Conservation (phyloP, 225 moss, liverwort and hornwort genomes). For the Thuidium tamariscinum region DNA sequence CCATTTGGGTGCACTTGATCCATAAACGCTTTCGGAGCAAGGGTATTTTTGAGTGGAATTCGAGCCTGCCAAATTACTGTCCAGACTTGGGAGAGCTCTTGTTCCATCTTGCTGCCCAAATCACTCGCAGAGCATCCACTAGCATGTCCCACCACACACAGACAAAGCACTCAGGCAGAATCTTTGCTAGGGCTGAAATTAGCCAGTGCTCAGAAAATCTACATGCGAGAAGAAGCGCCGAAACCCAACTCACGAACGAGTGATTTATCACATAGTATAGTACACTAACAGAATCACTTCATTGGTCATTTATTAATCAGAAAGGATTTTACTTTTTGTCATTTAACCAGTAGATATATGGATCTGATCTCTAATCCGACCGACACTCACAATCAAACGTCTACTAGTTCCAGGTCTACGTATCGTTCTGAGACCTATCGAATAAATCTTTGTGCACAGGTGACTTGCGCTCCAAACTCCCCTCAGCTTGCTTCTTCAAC, state of each 20-base stretch:
- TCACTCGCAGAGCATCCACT: background rate
- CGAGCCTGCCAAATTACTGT: slow-evolving; percentile 7
- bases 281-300: background rate
- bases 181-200: background rate
- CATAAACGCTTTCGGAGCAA: accelerated
- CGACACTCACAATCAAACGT: background rate
- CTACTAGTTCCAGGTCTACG: background rate
- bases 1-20: background rate
- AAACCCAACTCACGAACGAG: background rate
- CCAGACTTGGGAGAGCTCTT: background rate
- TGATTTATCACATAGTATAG: background rate
- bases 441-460: background rate
- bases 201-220: background rate
- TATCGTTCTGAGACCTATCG: background rate
- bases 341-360: background rate
- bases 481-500: background rate
- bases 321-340: background rate
- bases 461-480: background rate
- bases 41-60: background rate
- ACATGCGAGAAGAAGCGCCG: background rate
- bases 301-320: no score
- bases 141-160: background rate
- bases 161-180: background rate
- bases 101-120: background rate
- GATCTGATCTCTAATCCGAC: background rate